Conservation (phyloP, 148 eudicot genomes). For the Chenopodium quinoa region DNA sequence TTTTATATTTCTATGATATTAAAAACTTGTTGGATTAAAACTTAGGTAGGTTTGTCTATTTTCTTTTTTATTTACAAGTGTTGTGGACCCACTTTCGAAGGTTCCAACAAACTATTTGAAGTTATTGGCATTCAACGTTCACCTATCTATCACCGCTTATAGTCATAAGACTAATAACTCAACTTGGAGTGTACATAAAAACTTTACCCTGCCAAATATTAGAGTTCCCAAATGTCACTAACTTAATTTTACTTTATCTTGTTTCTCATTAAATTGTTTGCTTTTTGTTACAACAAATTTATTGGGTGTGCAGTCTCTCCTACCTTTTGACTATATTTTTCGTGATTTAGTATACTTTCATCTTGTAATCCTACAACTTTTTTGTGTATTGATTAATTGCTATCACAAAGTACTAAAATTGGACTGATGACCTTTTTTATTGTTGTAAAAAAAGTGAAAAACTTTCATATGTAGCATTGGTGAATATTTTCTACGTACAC, state of each 20-base stretch:
- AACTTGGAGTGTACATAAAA: too few species aligned
- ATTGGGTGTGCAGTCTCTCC: neutral
- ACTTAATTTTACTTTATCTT: neutral
- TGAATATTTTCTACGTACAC: neutral
- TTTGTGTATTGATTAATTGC: neutral
- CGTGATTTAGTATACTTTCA: neutral
- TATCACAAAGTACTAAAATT: neutral
- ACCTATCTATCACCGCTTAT: neutral
- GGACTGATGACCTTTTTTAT: too few species aligned
- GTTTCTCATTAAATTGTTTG: neutral
- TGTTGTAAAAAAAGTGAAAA: too few species aligned
- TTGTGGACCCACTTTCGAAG: neutral
- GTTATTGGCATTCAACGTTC: neutral
- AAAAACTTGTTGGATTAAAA: too few species aligned
- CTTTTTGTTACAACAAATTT: slow-evolving; percentile 2
- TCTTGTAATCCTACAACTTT: neutral
- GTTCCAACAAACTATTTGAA: neutral
- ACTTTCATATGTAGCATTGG: neutral
- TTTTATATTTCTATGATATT: too few species aligned
- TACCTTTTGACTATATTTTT: neutral
- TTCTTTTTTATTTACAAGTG: neutral
- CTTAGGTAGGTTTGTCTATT: too few species aligned
- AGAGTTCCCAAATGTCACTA: neutral
- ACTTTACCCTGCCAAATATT: neutral
- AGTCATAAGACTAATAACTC: too few species aligned